Percentiles rank a stretch among this genome's conserved stretches.
Evolutionary conservation across 2,329 filamentous ascomycete genomes (phyloP).

Genomic region (Monosporascus sp.): DNA sequence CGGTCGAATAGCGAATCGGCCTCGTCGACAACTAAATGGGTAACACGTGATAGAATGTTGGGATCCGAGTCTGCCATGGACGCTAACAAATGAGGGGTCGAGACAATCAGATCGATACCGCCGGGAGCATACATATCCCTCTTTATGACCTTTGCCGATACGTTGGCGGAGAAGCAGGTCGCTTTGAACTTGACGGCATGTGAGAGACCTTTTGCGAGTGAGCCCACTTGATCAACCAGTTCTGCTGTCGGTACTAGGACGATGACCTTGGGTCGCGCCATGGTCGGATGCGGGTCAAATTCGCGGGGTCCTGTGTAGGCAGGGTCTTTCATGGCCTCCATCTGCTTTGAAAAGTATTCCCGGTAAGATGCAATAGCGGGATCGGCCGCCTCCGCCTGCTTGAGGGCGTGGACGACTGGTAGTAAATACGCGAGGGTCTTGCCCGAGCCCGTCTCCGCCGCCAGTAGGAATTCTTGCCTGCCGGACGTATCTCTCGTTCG

Average conservation of each 20-base stretch:
- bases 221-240: conserved; percentile 80
- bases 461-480: conserved; percentile 66
- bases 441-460: conserved; percentile 93
- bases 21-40: conserved; percentile 86
- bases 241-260: conserved; percentile 90
- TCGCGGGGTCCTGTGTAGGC: conserved; percentile 57
- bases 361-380: conserved; percentile 52
- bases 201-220: conserved; percentile 73
- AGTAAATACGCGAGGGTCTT: conserved; percentile 93
- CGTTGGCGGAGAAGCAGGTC: conserved; percentile 72
- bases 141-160: conserved; percentile 74
- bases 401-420: conserved; percentile 79
- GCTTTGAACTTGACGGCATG: conserved; percentile 85
- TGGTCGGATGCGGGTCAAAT: conserved; percentile 65
- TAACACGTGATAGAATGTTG: conserved; percentile 86
- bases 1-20: conserved; percentile 94
- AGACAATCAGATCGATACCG: conserved; percentile 79
- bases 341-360: conserved; percentile 48
- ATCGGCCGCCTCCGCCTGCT: conserved; percentile 64
- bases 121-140: conserved; percentile 73
- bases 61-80: conserved; percentile 87
- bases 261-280: conserved; percentile 74
- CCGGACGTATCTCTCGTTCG: conserved; percentile 24
- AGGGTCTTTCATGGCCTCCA: conserved; percentile 47
- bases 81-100: conserved; percentile 83